Evolutionary conservation across 2,329 filamentous ascomycete genomes (phyloP).

Genomic region (Cladophialophora immunda): DNA sequence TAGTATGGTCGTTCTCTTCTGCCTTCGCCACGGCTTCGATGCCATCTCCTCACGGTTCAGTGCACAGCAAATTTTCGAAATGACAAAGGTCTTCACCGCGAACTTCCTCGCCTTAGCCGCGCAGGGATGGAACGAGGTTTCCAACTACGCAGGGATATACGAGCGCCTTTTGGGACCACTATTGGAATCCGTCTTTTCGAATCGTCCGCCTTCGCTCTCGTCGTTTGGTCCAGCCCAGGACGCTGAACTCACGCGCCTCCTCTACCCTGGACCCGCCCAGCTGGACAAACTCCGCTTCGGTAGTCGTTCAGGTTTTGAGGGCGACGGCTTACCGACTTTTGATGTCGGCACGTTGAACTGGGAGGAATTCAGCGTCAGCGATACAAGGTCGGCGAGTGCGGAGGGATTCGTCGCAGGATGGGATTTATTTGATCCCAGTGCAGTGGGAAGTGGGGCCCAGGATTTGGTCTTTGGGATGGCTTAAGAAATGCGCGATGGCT

Average conservation of each 20-base stretch:
- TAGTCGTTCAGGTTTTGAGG: slow-evolving; percentile 43
- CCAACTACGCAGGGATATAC: slow-evolving; percentile 43
- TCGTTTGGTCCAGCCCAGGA: slow-evolving; percentile 42
- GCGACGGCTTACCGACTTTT: slow-evolving; percentile 48
- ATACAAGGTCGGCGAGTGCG: slow-evolving; percentile 32
- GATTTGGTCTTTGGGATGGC: slow-evolving; percentile 40
- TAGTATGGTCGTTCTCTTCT: slow-evolving; percentile 45
- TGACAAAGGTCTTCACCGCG: slow-evolving; percentile 46
- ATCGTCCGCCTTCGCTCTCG: slow-evolving; percentile 38
- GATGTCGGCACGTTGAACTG: slow-evolving; percentile 43
- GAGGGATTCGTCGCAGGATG: slow-evolving; percentile 38
- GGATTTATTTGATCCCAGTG: slow-evolving; percentile 39
- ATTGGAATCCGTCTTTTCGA: slow-evolving; percentile 45
- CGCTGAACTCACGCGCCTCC: slow-evolving; percentile 40
- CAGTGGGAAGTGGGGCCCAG: slow-evolving; percentile 22
- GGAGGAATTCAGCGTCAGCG: slow-evolving; percentile 42
- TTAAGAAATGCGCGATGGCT: background rate
- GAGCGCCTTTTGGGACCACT: slow-evolving; percentile 45
- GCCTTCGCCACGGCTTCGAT: slow-evolving; percentile 45
- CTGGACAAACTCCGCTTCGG: slow-evolving; percentile 42
- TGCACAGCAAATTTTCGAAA: slow-evolving; percentile 45
- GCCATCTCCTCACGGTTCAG: slow-evolving; percentile 43
- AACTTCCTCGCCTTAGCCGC: slow-evolving; percentile 46
- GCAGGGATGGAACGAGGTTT: slow-evolving; percentile 46
- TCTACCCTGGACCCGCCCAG: slow-evolving; percentile 42